phyloP scores from a whole-genome alignment of 176 grass and related monocot species.

The Oryza longistaminata region DNA sequence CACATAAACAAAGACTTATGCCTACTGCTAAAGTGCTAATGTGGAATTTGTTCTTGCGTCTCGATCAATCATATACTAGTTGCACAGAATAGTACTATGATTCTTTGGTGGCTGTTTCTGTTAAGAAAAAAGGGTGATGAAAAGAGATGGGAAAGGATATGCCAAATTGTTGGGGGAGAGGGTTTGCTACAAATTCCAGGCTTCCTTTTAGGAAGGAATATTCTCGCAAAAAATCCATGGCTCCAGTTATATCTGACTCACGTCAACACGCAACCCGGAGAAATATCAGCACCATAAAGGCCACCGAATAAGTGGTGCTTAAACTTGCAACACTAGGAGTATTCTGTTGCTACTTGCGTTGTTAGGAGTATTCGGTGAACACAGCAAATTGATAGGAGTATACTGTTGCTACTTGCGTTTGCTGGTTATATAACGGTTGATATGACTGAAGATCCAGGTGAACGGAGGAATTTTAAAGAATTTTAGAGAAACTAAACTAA shows the following conservation, averaged over 20 bases:
- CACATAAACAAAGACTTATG: neutral
- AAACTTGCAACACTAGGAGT: neutral
- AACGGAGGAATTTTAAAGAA: too few species aligned
- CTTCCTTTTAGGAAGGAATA: conserved; percentile 30
- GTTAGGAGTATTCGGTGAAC: too few species aligned
- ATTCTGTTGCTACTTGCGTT: too few species aligned
- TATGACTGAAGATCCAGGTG: too few species aligned
- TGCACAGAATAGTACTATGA: neutral
- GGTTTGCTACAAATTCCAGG: conserved; percentile 9
- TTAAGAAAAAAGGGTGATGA: conserved; percentile 12
- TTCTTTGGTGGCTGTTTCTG: neutral
- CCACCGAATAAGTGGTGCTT: neutral
- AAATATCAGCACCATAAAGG: conserved; percentile 4
- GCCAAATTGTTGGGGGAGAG: conserved; percentile 8
- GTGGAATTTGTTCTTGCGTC: conserved; percentile 7
- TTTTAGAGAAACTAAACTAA: too few species aligned
- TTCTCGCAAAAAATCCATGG: conserved; percentile 34
- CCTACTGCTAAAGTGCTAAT: neutral
- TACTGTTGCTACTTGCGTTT: too few species aligned
- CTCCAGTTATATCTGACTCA: neutral
- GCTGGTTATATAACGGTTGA: too few species aligned
- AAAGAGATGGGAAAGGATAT: neutral
- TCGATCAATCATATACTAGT: conserved; percentile 2
- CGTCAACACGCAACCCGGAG: conserved; percentile 21
- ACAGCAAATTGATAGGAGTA: too few species aligned